Conservation (phyloP, 768 basidiomycete species). For the Dendrothele bispora region DNA sequence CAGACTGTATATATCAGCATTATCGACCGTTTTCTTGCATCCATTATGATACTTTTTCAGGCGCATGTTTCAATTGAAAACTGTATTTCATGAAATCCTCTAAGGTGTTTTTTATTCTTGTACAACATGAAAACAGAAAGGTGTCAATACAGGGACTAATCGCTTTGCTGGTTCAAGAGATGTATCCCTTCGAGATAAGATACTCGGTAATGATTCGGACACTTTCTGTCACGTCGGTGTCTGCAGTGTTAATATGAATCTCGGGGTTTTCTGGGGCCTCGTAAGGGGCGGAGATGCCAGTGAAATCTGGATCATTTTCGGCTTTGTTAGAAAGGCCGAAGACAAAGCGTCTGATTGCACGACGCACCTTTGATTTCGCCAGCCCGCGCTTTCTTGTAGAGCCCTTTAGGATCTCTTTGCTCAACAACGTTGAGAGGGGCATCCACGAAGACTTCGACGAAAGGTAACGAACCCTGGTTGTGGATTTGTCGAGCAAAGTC, state of each 20-base stretch:
- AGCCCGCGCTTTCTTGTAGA: conserved; percentile 94
- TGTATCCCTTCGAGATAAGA: conserved; percentile 64
- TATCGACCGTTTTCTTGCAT: too few species aligned
- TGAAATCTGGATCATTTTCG: conserved; percentile 98
- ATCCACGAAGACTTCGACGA: conserved; percentile 94
- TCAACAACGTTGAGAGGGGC: conserved; percentile 89
- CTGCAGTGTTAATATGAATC: conserved; percentile 88
- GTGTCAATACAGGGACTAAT: too few species aligned
- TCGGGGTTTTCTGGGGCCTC: conserved; percentile 86
- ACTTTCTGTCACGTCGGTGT: conserved; percentile 73
- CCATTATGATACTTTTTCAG: too few species aligned
- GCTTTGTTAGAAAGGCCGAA: neutral
- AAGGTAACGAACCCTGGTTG: conserved; percentile 66
- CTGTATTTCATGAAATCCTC: too few species aligned
- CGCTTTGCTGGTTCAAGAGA: too few species aligned
- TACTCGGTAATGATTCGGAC: conserved; percentile 81
- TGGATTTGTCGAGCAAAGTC: conserved; percentile 82
- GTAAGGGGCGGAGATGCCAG: conserved; percentile 96
- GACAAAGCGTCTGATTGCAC: neutral
- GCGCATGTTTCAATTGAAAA: too few species aligned
- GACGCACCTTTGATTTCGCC: conserved; percentile 90
- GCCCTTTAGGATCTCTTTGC: conserved; percentile 91
- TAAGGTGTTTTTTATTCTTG: too few species aligned
- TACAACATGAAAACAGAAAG: too few species aligned
- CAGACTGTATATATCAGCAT: too few species aligned